Percentiles rank a stretch among this genome's conserved stretches.
phyloP scores from a whole-genome alignment of 208 protist species.

The Leishmania martiniquensis region DNA sequence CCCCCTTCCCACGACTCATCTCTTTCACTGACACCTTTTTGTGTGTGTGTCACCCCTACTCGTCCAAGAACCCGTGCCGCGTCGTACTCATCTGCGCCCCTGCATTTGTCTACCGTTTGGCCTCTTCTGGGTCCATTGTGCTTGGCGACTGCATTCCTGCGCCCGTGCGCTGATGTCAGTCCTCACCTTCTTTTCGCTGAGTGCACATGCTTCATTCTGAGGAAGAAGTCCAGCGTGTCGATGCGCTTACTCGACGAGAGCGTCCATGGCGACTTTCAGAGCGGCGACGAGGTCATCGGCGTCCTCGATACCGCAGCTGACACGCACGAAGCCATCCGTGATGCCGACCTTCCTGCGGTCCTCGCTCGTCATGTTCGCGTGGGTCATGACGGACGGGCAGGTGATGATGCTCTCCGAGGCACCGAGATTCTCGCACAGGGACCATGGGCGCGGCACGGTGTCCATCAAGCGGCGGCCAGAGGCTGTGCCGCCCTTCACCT shows the following conservation, averaged over 20 bases:
- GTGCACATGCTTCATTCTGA: neutral
- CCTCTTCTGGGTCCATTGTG: neutral
- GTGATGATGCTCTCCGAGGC: constrained; percentile 96
- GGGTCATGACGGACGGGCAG: constrained; percentile 97
- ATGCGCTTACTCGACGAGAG: constrained; percentile 30
- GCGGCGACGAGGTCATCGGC: constrained; percentile 91
- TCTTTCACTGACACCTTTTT: neutral
- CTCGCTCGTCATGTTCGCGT: constrained; percentile 95
- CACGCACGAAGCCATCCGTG: constrained; percentile 93
- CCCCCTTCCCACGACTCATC: neutral
- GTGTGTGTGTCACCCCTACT: neutral
- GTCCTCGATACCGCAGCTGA: constrained; percentile 96
- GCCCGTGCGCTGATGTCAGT: neutral
- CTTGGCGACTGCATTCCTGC: neutral
- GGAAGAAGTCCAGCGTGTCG: neutral
- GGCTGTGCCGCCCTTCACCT: constrained; percentile 81
- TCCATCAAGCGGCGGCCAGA: constrained; percentile 83
- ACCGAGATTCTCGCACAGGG: constrained; percentile 94
- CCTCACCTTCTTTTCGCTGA: neutral
- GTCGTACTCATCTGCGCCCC: neutral
- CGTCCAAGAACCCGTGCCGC: neutral
- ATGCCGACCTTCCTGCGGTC: constrained; percentile 94
- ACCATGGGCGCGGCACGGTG: constrained; percentile 85
- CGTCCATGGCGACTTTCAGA: constrained; percentile 90
- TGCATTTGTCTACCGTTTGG: neutral